Evolutionary conservation across 2,329 filamentous ascomycete species (phyloP), one percentile per base, ranked within the genome.

Genomic region (Aspergillus arachidicola): DNA sequence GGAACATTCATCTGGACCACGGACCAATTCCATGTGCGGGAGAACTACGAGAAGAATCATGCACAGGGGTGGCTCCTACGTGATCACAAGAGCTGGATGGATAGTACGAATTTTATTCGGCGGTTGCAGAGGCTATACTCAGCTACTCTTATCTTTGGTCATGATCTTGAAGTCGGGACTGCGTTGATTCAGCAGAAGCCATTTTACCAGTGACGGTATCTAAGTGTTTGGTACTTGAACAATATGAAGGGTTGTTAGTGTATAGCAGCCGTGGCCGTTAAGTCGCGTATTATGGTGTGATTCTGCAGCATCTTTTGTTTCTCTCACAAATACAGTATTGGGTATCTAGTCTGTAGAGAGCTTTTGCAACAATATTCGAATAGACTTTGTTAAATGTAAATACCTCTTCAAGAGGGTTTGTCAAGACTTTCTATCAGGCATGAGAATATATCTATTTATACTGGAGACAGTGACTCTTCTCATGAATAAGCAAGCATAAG

Each of bases 1-100:
- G 77, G 78, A 4, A 79, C 77, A 0, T 80, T 75, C 57, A 76
- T 81, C 58, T 80, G 74, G 68, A 81, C 77, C 1, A 75, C 73
- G 0, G 79, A 81, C 64, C 77, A 80, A 58, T 80, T 73, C 64
- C 77, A 79, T 64, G 68, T 80, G 1, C 63, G 60, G 3, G 79
- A 81, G 60, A 81, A 81, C 53, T 80, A 76, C 62, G 72, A 77
- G 48, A 41, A 70, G 14, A 68, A 67, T 1, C 69, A 74, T 57
- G 73, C 76, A 0, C 77, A 80, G 43, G 79, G 78, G 0, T 76
- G 77, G 66, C 63, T 78, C 38, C 70, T 74, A 5, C 66, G 77
- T 21, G 77, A 80, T 59, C 75, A 81, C 64, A 72, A 69, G 58
- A 73, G 73, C 1, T 80, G 78, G 78, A 69, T 74, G 55, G 69